phyloP scores from a whole-genome alignment of 345 rosid species.

The Anastatica hierochuntica region DNA sequence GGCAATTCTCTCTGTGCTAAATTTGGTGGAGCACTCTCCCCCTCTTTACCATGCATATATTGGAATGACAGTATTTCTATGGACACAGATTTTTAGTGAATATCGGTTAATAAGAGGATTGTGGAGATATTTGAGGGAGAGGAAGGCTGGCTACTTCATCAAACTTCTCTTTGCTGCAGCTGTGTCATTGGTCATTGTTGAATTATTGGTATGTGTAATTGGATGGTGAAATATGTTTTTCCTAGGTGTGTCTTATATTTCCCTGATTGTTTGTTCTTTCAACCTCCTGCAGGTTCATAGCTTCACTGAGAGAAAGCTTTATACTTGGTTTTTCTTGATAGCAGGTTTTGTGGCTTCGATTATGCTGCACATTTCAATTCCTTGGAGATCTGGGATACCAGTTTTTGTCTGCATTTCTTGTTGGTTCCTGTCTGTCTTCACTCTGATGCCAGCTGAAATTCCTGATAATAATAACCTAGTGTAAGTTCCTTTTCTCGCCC shows the following conservation, averaged over 20 bases:
- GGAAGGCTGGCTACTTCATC: conserved; percentile 33
- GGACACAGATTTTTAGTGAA: conserved; percentile 72
- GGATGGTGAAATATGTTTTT: neutral
- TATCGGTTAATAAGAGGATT: conserved; percentile 46
- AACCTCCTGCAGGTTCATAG: conserved; percentile 70
- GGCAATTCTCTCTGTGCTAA: conserved; percentile 41
- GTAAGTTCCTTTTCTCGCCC: conserved; percentile 39
- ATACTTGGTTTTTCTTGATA: conserved; percentile 78
- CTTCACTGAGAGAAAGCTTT: conserved; percentile 86
- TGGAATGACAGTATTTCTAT: conserved; percentile 79
- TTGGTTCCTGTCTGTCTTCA: conserved; percentile 77
- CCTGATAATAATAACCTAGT: conserved; percentile 84
- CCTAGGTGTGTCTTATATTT: neutral
- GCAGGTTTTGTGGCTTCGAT: conserved; percentile 48
- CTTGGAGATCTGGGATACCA: conserved; percentile 73
- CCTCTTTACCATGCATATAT: conserved; percentile 82
- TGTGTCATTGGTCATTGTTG: conserved; percentile 54
- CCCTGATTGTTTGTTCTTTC: conserved; percentile 16
- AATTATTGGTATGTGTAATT: conserved; percentile 58
- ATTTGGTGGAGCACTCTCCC: conserved; percentile 68
- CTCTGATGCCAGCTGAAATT: conserved; percentile 96
- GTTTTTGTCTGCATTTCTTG: conserved; percentile 62
- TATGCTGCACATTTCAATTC: conserved; percentile 51
- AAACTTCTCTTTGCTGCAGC: conserved; percentile 43
- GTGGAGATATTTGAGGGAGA: conserved; percentile 49